Evolutionary conservation across 495 filamentous ascomycete species (phyloP).

Genomic region (Tuber aestivum): DNA sequence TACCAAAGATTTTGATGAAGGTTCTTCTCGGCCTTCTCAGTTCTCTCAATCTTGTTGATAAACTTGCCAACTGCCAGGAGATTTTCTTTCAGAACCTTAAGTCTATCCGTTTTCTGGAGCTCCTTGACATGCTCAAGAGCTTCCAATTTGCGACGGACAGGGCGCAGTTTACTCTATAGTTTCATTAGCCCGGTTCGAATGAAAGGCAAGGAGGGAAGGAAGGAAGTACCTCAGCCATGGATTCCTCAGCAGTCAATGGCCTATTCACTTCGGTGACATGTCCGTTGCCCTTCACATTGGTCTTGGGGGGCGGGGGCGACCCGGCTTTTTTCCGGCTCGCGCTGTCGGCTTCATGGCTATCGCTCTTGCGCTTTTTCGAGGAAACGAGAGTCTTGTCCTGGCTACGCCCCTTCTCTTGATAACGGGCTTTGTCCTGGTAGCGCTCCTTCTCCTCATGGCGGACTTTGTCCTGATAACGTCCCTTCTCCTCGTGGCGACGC

Average conservation of each 20-base stretch:
- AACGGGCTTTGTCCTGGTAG: conserved; percentile 41
- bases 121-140: conserved; percentile 60
- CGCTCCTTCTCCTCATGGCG: conserved; percentile 42
- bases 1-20: conserved; percentile 41
- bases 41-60: conserved; percentile 45
- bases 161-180: conserved; percentile 52
- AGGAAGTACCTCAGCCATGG: conserved; percentile 21
- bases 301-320: conserved; percentile 14
- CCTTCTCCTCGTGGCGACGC: neutral
- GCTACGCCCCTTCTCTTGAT: conserved; percentile 38
- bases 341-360: conserved; percentile 33
- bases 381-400: neutral
- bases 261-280: conserved; percentile 41
- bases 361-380: conserved; percentile 16
- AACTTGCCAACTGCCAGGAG: conserved; percentile 52
- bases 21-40: conserved; percentile 39
- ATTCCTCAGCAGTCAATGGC: conserved; percentile 37
- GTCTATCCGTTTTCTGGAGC: conserved; percentile 55
- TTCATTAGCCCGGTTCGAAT: conserved; percentile 16
- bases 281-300: conserved; percentile 24
- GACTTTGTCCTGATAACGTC: conserved; percentile 46
- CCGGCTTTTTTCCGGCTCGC: conserved; percentile 45
- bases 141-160: conserved; percentile 57
- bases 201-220: neutral
- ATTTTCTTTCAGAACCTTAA: conserved; percentile 50